Evolutionary conservation across 176 grass and related monocot genomes (phyloP).

Genomic region (Triticum timopheevii): DNA sequence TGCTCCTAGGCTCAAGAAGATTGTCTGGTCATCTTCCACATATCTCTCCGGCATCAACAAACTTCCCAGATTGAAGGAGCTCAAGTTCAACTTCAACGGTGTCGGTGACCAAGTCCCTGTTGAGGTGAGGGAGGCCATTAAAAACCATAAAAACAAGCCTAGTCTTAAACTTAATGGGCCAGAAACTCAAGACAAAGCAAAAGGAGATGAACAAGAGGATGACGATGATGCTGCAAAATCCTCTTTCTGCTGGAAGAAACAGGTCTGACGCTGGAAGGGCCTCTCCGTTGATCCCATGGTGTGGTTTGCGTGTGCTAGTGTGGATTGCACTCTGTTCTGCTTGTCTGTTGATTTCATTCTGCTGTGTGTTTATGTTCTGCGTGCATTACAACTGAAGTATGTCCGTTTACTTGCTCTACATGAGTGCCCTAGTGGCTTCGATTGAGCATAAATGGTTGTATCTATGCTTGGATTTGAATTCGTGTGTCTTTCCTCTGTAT

Average conservation of each 20-base stretch:
- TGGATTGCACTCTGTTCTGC: background rate
- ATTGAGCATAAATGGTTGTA: background rate
- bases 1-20: background rate
- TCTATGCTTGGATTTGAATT: background rate
- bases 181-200: background rate
- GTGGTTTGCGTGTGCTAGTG: background rate
- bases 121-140: background rate
- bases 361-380: too few relatives aligned
- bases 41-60: background rate
- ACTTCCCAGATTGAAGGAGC: background rate
- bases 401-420: background rate
- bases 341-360: background rate
- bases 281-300: background rate
- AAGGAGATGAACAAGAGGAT: background rate
- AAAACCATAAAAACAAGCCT: background rate
- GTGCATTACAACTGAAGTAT: background rate
- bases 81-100: background rate
- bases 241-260: too few relatives aligned
- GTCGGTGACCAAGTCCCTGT: background rate
- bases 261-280: background rate
- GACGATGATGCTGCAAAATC: background rate
- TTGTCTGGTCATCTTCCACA: background rate
- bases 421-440: background rate
- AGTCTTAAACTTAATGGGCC: background rate
- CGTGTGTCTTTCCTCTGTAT: background rate